phyloP scores from a whole-genome alignment of 2,329 filamentous ascomycete species.

The Claviceps capensis region DNA sequence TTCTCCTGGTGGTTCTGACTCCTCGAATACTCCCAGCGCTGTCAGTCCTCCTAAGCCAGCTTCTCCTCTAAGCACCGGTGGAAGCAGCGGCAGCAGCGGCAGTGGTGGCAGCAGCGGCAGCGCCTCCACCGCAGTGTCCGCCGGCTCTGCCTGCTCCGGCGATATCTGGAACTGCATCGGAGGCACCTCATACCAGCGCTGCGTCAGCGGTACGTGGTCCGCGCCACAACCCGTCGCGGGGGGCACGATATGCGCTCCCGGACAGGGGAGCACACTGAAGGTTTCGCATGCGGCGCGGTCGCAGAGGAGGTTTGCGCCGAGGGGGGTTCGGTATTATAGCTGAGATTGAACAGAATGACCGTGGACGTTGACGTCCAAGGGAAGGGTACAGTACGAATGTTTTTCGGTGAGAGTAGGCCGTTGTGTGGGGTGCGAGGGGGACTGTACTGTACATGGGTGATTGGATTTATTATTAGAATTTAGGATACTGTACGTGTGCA shows the following conservation, averaged over 20 bases:
- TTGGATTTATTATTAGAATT: no score
- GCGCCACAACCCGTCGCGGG: conserved; percentile 24
- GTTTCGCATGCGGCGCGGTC: conserved; percentile 18
- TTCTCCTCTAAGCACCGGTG: not conserved
- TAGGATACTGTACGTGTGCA: no score
- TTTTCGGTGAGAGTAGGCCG: no score
- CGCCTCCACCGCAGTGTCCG: conserved; percentile 19
- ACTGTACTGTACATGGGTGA: no score
- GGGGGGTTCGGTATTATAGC: no score
- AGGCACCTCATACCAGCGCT: conserved; percentile 39
- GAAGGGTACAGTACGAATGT: no score
- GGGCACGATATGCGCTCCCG: conserved; percentile 31
- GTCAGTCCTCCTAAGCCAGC: no score
- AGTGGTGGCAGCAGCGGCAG: conserved; percentile 11
- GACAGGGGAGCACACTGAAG: conserved; percentile 18
- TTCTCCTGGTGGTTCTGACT: no score
- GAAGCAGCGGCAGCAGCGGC: not conserved
- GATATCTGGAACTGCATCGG: conserved; percentile 41
- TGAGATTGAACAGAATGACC: no score
- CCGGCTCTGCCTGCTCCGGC: conserved; percentile 34
- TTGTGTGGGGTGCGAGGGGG: no score
- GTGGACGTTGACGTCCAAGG: no score
- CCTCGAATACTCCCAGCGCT: no score
- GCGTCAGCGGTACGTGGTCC: conserved; percentile 39
- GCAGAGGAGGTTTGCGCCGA: not conserved